Percentiles rank a stretch among this genome's conserved stretches.
Conservation (phyloP, 441 rosid genomes). For the Populus trichocarpa region DNA sequence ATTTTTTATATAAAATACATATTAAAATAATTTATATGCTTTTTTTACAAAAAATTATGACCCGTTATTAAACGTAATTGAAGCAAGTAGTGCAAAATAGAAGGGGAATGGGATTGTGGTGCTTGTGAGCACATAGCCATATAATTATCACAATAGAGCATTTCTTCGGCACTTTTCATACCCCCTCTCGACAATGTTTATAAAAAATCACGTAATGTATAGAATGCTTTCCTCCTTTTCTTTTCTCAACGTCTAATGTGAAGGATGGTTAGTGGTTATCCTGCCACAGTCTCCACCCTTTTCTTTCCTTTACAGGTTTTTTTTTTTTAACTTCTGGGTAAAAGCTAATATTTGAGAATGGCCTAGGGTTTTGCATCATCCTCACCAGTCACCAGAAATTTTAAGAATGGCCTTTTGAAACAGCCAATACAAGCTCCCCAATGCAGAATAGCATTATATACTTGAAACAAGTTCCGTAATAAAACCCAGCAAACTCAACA, state of each 20-base stretch:
- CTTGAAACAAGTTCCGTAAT: background rate
- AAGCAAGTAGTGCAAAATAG: too few relatives aligned
- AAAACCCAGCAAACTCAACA: background rate
- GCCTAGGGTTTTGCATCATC: background rate
- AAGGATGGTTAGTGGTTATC: background rate
- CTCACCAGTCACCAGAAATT: background rate
- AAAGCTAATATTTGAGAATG: background rate
- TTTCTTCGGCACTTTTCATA: too few relatives aligned
- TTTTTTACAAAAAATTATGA: too few relatives aligned
- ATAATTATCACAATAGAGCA: too few relatives aligned
- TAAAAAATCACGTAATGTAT: too few relatives aligned
- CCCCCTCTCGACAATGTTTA: too few relatives aligned
- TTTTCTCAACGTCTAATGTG: background rate
- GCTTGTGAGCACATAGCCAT: too few relatives aligned
- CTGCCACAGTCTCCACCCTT: background rate
- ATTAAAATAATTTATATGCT: too few relatives aligned
- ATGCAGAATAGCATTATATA: background rate
- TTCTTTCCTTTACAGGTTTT: background rate
- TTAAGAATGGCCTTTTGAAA: background rate
- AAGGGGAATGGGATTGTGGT: too few relatives aligned
- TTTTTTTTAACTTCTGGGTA: background rate
- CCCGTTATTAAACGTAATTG: too few relatives aligned
- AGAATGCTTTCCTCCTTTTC: background rate
- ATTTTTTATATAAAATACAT: too few relatives aligned
- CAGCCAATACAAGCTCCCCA: background rate